phyloP scores from a whole-genome alignment of 164 flowering plant species.

The Sedum album region DNA sequence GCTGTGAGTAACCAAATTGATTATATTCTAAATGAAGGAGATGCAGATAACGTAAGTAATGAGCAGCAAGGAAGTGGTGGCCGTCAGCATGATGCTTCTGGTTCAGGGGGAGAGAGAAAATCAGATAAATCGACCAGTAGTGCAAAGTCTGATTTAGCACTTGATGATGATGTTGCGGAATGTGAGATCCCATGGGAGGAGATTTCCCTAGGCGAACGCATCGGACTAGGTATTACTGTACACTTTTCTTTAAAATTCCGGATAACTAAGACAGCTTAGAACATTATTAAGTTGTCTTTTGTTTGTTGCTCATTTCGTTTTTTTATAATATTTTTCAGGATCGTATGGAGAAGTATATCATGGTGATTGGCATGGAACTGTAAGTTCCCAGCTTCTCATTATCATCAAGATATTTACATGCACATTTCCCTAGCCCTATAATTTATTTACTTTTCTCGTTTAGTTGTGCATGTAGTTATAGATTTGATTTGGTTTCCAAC shows the following conservation, averaged over 20 bases:
- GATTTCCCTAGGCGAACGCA: constrained; percentile 88
- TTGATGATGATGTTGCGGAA: constrained; percentile 91
- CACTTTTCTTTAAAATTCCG: not conserved
- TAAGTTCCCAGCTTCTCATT: constrained; percentile 33
- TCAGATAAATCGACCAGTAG: constrained; percentile 70
- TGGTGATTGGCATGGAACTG: constrained; percentile 99
- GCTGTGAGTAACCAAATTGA: constrained; percentile 55
- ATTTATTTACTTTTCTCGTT: too few relatives aligned
- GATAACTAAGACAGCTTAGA: not conserved
- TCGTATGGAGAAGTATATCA: constrained; percentile 98
- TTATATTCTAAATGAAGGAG: constrained; percentile 28
- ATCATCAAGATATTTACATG: not conserved
- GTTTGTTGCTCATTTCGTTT: not conserved
- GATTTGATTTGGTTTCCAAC: not conserved
- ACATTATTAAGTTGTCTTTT: not conserved
- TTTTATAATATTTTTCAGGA: constrained; percentile 37
- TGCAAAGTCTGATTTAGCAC: constrained; percentile 48
- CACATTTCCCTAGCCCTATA: not conserved
- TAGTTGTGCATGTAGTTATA: too few relatives aligned
- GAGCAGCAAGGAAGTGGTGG: constrained; percentile 37
- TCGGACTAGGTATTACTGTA: constrained; percentile 72
- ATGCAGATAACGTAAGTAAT: constrained; percentile 27
- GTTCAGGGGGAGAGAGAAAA: constrained; percentile 58
- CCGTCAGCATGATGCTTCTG: constrained; percentile 25
- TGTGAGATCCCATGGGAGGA: constrained; percentile 96